Conservation (phyloP, 2,329 filamentous ascomycete species). For the Fusarium sp. region DNA sequence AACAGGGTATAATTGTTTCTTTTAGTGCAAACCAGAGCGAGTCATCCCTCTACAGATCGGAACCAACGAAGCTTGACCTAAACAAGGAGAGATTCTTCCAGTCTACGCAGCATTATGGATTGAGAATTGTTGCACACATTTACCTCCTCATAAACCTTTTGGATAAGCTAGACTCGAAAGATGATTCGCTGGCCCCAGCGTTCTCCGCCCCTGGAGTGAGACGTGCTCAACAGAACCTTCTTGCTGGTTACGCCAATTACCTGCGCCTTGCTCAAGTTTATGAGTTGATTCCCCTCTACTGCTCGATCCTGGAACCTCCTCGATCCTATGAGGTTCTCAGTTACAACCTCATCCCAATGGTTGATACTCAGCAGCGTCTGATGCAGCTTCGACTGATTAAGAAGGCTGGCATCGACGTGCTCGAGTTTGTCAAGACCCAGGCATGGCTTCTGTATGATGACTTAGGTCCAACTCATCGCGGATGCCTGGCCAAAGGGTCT, state of each 20-base stretch:
- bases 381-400: constrained; percentile 81
- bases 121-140: constrained; percentile 77
- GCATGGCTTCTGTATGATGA: constrained; percentile 66
- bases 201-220: constrained; percentile 47
- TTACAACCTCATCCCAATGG: constrained; percentile 80
- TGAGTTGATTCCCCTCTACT: constrained; percentile 88
- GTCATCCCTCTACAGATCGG: constrained; percentile 49
- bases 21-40: constrained; percentile 43
- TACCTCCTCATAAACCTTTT: constrained; percentile 76
- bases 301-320: constrained; percentile 77
- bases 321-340: constrained; percentile 79
- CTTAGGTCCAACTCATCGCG: constrained; percentile 52
- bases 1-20: constrained; percentile 65
- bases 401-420: constrained; percentile 78
- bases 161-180: constrained; percentile 63
- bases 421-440: constrained; percentile 80
- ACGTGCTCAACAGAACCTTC: constrained; percentile 76
- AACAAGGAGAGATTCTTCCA: constrained; percentile 64
- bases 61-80: constrained; percentile 51
- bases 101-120: constrained; percentile 70
- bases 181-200: constrained; percentile 29
- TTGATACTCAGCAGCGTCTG: constrained; percentile 73
- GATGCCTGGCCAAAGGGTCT: constrained; percentile 58
- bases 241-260: constrained; percentile 85
- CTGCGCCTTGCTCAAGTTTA: constrained; percentile 79